Evolutionary conservation across 140 eudicot species (phyloP).

Genomic region (Oenanthe javanica): DNA sequence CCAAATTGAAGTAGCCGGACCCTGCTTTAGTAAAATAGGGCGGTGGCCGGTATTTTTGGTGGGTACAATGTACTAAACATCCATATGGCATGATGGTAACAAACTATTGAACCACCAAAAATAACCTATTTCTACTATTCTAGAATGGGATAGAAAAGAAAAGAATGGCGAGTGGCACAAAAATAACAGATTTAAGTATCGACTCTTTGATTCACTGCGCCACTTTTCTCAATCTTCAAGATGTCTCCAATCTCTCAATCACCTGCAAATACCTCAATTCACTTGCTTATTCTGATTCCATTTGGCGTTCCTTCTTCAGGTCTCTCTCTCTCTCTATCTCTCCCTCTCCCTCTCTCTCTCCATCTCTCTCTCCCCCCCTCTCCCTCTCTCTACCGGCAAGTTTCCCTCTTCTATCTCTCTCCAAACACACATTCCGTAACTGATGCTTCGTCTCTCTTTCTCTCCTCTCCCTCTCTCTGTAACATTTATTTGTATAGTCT

Average conservation of each 20-base stretch:
- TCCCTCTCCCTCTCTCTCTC: neutral
- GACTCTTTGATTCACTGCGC: constrained; percentile 58
- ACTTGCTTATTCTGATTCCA: constrained; percentile 53
- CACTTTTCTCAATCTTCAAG: constrained; percentile 45
- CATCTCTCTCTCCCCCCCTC: too few relatives aligned
- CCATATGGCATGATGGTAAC: too few relatives aligned
- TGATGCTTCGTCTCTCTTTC: too few relatives aligned
- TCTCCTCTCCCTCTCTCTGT: neutral
- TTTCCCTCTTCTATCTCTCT: neutral
- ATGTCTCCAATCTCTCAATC: constrained; percentile 52
- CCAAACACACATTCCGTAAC: too few relatives aligned
- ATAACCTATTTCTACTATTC: too few relatives aligned
- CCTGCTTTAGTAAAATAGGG: too few relatives aligned
- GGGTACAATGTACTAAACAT: too few relatives aligned
- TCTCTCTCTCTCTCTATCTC: constrained; percentile 7
- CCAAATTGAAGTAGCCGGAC: too few relatives aligned
- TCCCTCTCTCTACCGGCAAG: too few relatives aligned
- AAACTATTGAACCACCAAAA: too few relatives aligned
- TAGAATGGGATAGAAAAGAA: too few relatives aligned
- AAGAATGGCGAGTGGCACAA: constrained; percentile 17
- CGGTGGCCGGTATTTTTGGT: too few relatives aligned
- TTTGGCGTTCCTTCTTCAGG: constrained; percentile 79
- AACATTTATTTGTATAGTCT: neutral
- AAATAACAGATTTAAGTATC: constrained; percentile 46
- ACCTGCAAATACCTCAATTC: constrained; percentile 56